Percentiles rank a stretch among this genome's conserved stretches.
Conservation (phyloP, 2,329 filamentous ascomycete genomes). For the Aspergillus eucalypticola region DNA sequence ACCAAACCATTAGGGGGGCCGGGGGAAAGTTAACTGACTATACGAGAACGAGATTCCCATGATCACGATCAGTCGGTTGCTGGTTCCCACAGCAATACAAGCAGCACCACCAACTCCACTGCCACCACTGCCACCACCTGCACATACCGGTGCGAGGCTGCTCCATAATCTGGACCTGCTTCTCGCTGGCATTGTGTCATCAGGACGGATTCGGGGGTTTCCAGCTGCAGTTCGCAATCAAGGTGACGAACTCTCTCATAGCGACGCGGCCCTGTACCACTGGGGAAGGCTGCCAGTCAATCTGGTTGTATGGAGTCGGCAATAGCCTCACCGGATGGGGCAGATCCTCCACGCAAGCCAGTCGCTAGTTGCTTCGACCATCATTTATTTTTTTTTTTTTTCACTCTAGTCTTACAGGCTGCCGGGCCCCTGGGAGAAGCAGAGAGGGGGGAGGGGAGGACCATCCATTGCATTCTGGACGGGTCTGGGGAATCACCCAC, state of each 20-base stretch:
- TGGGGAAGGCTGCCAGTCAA: not conserved
- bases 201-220: conserved; percentile 4
- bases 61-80: not conserved
- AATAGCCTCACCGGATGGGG: not conserved
- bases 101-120: not conserved
- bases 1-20: not conserved
- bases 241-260: conserved; percentile 3
- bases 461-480: conserved; percentile 10
- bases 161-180: not conserved
- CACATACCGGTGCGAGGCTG: not conserved
- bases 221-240: conserved; percentile 13
- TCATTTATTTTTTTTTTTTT: not conserved
- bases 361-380: not conserved
- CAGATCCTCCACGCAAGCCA: not conserved
- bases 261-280: not conserved
- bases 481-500: conserved; percentile 13
- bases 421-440: not conserved
- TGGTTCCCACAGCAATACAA: not conserved
- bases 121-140: not conserved
- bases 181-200: conserved; percentile 2
- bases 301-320: not conserved
- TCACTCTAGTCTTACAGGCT: not conserved
- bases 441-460: too few species aligned
- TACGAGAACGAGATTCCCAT: conserved; percentile 2
- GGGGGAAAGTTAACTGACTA: not conserved